A percentile compares a stretch with the other conserved stretches of the same genome.
Conservation (phyloP, 2,329 filamentous ascomycete species). For the Ceratocystis cacaofunesta region DNA sequence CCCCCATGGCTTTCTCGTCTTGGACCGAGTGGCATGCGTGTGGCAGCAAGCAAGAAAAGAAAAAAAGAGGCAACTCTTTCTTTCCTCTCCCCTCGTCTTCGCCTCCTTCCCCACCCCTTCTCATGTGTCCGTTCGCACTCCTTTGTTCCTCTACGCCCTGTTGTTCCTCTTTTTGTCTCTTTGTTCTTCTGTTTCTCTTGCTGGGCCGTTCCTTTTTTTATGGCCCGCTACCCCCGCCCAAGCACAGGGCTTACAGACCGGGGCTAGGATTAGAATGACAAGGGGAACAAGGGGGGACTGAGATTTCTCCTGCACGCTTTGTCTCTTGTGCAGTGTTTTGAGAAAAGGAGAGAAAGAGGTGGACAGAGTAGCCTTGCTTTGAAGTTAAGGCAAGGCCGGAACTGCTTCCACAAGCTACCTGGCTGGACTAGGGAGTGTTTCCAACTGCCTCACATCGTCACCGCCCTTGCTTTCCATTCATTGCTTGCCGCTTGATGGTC, state of each 20-base stretch:
- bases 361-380: neutral
- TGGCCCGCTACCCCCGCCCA: neutral
- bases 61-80: neutral
- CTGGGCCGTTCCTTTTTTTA: neutral
- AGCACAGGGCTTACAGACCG: constrained; percentile 1
- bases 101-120: neutral
- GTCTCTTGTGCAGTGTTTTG: neutral
- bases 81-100: neutral
- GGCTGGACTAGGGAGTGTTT: neutral
- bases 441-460: neutral
- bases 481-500: neutral
- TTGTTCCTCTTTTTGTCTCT: neutral
- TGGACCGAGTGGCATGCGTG: neutral
- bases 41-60: neutral
- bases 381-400: neutral
- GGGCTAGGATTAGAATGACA: neutral
- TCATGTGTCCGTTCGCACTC: constrained; percentile 2
- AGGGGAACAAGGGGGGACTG: neutral
- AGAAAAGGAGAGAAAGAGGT: too few species aligned
- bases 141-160: neutral
- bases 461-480: neutral
- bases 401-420: neutral
- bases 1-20: too few species aligned
- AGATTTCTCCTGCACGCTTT: neutral
- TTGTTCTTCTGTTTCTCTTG: neutral